Base-by-base conservation (phyloP, 31 red algal species). In the Asparagopsis taxiformis region DNA sequence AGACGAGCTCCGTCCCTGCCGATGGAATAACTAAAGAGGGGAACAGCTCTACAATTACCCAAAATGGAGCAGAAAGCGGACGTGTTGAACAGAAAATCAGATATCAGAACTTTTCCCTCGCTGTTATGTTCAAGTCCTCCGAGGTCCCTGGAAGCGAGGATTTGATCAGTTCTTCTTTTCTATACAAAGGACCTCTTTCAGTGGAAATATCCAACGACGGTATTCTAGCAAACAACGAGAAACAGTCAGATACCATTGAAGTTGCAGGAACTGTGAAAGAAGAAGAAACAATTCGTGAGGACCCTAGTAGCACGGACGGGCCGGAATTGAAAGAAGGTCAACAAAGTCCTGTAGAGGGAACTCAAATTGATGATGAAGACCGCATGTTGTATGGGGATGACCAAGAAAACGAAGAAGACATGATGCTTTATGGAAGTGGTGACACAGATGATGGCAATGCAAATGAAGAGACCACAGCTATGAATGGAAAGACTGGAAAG, bases 151-250 rank as follows among this genome's bases (percentile, higher is more conserved):
- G 36, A 29, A 17, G 60, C 6, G 29, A 69, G 9, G 67, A 29
- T 8, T n/a, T 33, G 1, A 43, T 67, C 38, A 29, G 67, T 29
- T 33, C 67, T 19, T 43, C 87, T 30, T 91, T 56, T 62, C 57
- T 91, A 22, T 91, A 91, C 41, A 69, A 64, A 51, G 87, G 87
- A 29, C 63, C 77, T 62, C 33, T 91, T 22, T 75, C 87, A 3
- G 31, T 26, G 9, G 71, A 88, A 25, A 51, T 88, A 29, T 48
- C 56, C 1, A 63, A 74, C 30, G 73, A 79, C 34, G 84, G 84
- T 7, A 70, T 88, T 51, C 56, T 88, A 23, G 28, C 35, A 65
- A 21, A 62, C n/a, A 10, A 70, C 17, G 38, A 58, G 11, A 34
- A 26, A 23, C 20, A 23, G 25, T 26, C 37, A 10, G 77, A 24